Percentiles rank a stretch among this genome's conserved stretches.
phyloP scores from a whole-genome alignment of 2,329 filamentous ascomycete species.

The Didymella arachidicola region DNA sequence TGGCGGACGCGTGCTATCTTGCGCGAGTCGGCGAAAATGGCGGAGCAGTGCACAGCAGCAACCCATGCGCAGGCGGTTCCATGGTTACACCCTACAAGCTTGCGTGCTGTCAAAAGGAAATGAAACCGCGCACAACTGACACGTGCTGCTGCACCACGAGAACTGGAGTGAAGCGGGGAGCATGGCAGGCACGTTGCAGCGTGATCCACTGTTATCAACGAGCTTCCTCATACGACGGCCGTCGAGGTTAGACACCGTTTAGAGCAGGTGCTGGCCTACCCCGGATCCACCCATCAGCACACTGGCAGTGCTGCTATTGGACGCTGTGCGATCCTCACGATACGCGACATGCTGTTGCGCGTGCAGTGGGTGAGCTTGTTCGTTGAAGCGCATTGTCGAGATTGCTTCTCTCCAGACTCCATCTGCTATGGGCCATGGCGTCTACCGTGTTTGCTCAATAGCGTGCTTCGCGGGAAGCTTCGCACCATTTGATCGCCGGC shows the following conservation, averaged over 20 bases:
- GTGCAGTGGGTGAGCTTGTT: constrained; percentile 1
- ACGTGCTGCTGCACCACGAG: constrained; percentile 20
- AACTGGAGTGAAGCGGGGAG: constrained; percentile 11
- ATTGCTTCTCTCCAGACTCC: neutral
- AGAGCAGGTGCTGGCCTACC: constrained; percentile 18
- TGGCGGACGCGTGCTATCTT: constrained; percentile 1
- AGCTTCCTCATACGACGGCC: constrained; percentile 12
- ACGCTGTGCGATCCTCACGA: neutral
- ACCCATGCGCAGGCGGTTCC: constrained; percentile 5
- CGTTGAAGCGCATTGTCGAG: neutral
- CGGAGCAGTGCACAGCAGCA: constrained; percentile 13
- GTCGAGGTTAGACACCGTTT: constrained; percentile 6
- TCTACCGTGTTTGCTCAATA: constrained; percentile 2
- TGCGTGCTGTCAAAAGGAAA: constrained; percentile 10
- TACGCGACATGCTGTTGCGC: constrained; percentile 7
- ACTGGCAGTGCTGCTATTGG: constrained; percentile 6
- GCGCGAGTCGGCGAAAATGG: constrained; percentile 12
- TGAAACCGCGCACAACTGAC: constrained; percentile 2
- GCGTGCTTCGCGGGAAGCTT: constrained; percentile 7
- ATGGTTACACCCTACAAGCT: constrained; percentile 14
- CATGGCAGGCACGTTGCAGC: constrained; percentile 11
- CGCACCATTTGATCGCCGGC: constrained; percentile 18
- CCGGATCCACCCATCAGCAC: constrained; percentile 20
- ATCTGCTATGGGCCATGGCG: neutral
- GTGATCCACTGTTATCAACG: constrained; percentile 6